These are phyloP conservation scores for Leptomonas seymouri DNA, from an alignment of 208 protist species.

Conservation along the genomic window DNA sequence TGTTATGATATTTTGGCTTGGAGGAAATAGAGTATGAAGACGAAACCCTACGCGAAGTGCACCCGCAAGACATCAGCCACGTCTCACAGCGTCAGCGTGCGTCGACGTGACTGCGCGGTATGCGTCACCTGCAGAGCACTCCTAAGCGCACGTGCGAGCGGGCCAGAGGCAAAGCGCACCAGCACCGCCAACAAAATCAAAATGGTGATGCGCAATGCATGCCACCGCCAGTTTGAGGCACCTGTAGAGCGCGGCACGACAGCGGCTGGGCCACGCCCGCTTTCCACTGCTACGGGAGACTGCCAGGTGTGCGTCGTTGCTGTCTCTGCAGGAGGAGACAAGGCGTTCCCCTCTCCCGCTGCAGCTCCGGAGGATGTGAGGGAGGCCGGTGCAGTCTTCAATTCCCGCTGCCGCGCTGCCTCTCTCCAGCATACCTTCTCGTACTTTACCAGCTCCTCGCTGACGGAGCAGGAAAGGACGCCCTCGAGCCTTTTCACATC, in stretches of 20 bases:
- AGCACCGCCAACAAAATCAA: slow-evolving; percentile 30
- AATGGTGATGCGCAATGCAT: slow-evolving; percentile 19
- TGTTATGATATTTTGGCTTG: too few species aligned
- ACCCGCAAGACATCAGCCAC: too few species aligned
- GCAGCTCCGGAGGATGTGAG: background rate
- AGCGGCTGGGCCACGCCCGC: background rate
- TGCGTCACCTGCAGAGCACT: slow-evolving; percentile 19
- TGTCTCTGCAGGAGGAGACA: background rate
- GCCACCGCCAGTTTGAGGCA: slow-evolving; percentile 25
- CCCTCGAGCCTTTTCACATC: background rate
- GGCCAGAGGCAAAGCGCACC: slow-evolving; percentile 33
- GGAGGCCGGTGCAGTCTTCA: background rate
- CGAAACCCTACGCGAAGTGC: too few species aligned
- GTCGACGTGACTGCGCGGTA: slow-evolving; percentile 25
- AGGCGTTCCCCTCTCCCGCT: background rate
- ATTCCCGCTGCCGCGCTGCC: slow-evolving; percentile 3
- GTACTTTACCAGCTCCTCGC: slow-evolving; percentile 6
- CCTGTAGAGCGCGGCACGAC: slow-evolving; percentile 1
- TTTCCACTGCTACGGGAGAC: background rate
- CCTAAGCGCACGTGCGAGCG: slow-evolving; percentile 23
- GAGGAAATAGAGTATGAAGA: too few species aligned
- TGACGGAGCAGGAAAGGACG: background rate
- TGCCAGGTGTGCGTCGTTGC: background rate
- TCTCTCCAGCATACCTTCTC: slow-evolving; percentile 19
- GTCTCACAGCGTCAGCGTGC: slow-evolving; percentile 35